phyloP scores from a whole-genome alignment of 805 yeast genomes.

The Candida xiaguanensis region DNA sequence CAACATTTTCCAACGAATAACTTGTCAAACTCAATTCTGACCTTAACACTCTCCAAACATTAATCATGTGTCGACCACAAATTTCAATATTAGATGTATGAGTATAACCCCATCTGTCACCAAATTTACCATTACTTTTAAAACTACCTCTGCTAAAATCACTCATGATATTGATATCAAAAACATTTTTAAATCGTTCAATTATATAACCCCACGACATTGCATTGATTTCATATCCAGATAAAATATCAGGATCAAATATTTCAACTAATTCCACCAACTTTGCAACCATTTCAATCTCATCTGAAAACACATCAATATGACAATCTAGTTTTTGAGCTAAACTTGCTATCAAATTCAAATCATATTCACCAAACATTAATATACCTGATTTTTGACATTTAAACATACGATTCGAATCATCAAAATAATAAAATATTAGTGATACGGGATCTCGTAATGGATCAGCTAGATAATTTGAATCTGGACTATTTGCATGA shows the following conservation, averaged over 20 bases:
- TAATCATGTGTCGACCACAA: slow-evolving; percentile 79
- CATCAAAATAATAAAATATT: slow-evolving; percentile 63
- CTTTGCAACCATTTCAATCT: slow-evolving; percentile 53
- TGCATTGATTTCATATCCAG: slow-evolving; percentile 80
- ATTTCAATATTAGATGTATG: slow-evolving; percentile 69
- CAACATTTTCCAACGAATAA: slow-evolving; percentile 75
- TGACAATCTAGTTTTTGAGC: not conserved
- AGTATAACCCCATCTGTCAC: slow-evolving; percentile 77
- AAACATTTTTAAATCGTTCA: slow-evolving; percentile 50
- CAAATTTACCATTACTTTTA: slow-evolving; percentile 48
- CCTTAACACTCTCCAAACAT: slow-evolving; percentile 77
- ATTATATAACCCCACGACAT: slow-evolving; percentile 88
- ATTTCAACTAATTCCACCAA: slow-evolving; percentile 53
- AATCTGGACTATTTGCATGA: slow-evolving; percentile 48
- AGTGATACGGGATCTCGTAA: slow-evolving; percentile 50
- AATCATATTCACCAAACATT: slow-evolving; percentile 1
- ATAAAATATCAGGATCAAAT: slow-evolving; percentile 82
- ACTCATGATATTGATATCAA: slow-evolving; percentile 51
- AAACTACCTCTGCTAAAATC: slow-evolving; percentile 57
- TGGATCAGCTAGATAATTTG: slow-evolving; percentile 46
- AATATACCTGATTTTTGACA: slow-evolving; percentile 15
- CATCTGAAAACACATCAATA: slow-evolving; percentile 41
- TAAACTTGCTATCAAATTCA: not conserved
- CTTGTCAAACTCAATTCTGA: slow-evolving; percentile 59
- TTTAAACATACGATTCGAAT: slow-evolving; percentile 18